phyloP scores from a whole-genome alignment of 495 filamentous ascomycete genomes.

The Neurospora sp. region DNA sequence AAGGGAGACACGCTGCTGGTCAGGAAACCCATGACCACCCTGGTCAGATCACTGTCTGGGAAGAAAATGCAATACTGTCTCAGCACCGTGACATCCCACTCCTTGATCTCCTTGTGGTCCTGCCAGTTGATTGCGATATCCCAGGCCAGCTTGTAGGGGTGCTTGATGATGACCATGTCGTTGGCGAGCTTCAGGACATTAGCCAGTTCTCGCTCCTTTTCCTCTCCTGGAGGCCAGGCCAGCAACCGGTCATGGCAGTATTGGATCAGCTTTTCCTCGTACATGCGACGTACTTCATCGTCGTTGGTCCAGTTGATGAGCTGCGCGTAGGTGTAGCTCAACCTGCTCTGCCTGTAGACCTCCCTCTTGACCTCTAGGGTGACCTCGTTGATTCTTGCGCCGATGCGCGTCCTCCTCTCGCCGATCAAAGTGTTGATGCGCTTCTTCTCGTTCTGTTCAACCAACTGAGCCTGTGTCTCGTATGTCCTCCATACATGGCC shows the following conservation, averaged over 20 bases:
- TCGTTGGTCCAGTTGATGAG: constrained; percentile 85
- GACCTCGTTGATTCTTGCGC: constrained; percentile 72
- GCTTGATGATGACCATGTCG: constrained; percentile 92
- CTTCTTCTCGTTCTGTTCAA: constrained; percentile 80
- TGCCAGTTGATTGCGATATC: constrained; percentile 82
- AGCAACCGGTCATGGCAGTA: constrained; percentile 67
- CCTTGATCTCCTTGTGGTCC: constrained; percentile 57
- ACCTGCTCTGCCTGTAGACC: constrained; percentile 55
- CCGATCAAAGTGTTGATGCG: constrained; percentile 85
- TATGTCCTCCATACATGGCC: constrained; percentile 75
- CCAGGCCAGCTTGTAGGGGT: constrained; percentile 87
- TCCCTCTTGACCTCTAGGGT: constrained; percentile 81
- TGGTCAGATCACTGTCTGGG: constrained; percentile 68
- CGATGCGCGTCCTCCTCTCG: constrained; percentile 77
- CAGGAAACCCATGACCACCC: constrained; percentile 71
- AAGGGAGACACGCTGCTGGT: constrained; percentile 81
- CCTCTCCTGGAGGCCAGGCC: constrained; percentile 45
- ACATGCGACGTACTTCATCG: constrained; percentile 70
- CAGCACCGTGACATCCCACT: constrained; percentile 66
- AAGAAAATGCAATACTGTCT: constrained; percentile 76
- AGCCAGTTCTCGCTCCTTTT: constrained; percentile 58
- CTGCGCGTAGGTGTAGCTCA: constrained; percentile 67
- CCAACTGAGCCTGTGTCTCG: constrained; percentile 70
- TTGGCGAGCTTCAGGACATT: constrained; percentile 64
- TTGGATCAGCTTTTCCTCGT: constrained; percentile 84